phyloP scores from a whole-genome alignment of 371 early-diverging fungal genomes.

The Actinomortierella ambigua region DNA sequence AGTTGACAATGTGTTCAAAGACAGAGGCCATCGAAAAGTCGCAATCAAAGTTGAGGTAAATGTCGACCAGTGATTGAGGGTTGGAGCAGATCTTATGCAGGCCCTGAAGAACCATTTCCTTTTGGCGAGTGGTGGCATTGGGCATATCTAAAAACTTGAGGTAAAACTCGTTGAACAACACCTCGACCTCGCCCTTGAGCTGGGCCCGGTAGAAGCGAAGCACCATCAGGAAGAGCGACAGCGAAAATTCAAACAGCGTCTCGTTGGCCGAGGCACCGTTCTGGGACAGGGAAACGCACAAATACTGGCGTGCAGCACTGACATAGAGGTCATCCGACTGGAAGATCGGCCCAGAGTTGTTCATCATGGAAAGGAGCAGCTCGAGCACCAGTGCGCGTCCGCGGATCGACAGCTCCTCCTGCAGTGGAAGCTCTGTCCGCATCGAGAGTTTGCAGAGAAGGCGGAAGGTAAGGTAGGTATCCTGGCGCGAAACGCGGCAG shows the following conservation, averaged over 20 bases:
- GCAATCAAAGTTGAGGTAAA: conserved; percentile 98
- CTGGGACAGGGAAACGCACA: conserved; percentile 65
- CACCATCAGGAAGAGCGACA: conserved; percentile 65
- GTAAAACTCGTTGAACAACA: conserved; percentile 79
- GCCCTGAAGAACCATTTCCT: conserved; percentile 54
- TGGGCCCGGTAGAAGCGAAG: conserved; percentile 59
- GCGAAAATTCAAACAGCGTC: conserved; percentile 70
- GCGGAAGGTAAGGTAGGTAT: conserved; percentile 89
- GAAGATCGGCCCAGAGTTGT: conserved; percentile 64
- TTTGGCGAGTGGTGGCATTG: conserved; percentile 48
- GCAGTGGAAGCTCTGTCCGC: conserved; percentile 52
- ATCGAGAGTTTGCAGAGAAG: conserved; percentile 94
- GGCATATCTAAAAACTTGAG: conserved; percentile 68
- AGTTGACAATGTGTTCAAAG: conserved; percentile 77
- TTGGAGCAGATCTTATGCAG: conserved; percentile 68
- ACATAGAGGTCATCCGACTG: conserved; percentile 53
- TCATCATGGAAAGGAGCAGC: conserved; percentile 61
- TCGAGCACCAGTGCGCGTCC: conserved; percentile 58
- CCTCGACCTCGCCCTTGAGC: conserved; percentile 78
- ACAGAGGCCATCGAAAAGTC: conserved; percentile 78
- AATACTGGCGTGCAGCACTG: conserved; percentile 67
- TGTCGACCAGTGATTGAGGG: conserved; percentile 90
- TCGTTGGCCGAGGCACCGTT: conserved; percentile 68
- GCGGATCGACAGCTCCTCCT: conserved; percentile 43
- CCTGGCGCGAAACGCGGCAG: conserved; percentile 60